These are phyloP conservation scores for Wakefieldia striispora DNA, from an alignment of 768 basidiomycete species.

Conservation along the genomic window DNA sequence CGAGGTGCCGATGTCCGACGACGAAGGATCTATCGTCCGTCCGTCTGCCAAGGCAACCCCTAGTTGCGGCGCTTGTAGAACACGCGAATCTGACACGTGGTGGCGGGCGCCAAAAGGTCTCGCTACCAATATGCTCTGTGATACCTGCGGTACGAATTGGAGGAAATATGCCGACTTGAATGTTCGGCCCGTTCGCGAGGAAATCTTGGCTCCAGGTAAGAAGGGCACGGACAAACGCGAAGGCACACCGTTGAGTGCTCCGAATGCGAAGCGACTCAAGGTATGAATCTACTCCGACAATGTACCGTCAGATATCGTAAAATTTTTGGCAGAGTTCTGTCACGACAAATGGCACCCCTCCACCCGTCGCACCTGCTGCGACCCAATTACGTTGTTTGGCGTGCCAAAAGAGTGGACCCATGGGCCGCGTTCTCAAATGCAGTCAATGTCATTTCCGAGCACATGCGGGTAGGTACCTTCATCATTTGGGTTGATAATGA, in stretches of 20 bases:
- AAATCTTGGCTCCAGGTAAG: constrained; percentile 45
- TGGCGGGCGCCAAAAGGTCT: constrained; percentile 92
- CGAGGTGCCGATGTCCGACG: constrained; percentile 46
- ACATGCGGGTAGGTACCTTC: constrained; percentile 60
- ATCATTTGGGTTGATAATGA: neutral
- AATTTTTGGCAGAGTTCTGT: constrained; percentile 28
- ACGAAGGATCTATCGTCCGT: constrained; percentile 73
- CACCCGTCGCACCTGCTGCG: constrained; percentile 50
- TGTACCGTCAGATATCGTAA: too few species aligned
- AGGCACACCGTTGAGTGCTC: constrained; percentile 54
- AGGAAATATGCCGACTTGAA: constrained; percentile 91
- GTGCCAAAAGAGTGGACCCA: constrained; percentile 72
- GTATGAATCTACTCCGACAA: constrained; percentile 30
- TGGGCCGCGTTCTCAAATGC: constrained; percentile 79
- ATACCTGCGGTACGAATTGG: constrained; percentile 84
- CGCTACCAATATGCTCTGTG: constrained; percentile 75
- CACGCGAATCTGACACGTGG: constrained; percentile 76
- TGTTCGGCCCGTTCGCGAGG: constrained; percentile 69
- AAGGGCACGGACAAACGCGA: constrained; percentile 54
- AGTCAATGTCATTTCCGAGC: constrained; percentile 74
- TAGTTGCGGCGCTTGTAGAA: constrained; percentile 82
- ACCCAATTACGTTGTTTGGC: constrained; percentile 72
- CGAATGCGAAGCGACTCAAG: constrained; percentile 63
- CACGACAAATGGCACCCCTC: constrained; percentile 55
- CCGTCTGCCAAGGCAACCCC: constrained; percentile 51